Base-by-base conservation (phyloP, 371 early-diverging fungal genomes). In the Actinomortierella ambigua region DNA sequence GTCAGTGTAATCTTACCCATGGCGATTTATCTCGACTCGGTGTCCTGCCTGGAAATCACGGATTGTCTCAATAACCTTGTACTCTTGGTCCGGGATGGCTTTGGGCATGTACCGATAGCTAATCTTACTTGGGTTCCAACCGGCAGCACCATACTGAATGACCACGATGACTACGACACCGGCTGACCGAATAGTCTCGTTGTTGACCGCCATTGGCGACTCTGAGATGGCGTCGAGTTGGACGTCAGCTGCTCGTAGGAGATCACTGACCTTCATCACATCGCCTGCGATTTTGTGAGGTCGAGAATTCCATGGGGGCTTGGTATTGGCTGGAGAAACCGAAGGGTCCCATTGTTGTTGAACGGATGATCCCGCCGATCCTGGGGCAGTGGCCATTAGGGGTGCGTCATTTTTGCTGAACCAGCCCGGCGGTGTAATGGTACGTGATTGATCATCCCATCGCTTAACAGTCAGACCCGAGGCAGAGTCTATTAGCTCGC, bases 111-210 rank as follows among this genome's bases (percentile, higher is more conserved):
- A 84, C 50, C 64, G 62, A 51, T 84, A 84, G 26, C 55, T 77
- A 26, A 80, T 64, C 41, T 58, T 20, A 28, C 62, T 55, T 0
- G 63, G 60, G 50, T 64, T 65, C 51, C 66, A 59, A 15, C 66
- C 60, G 18, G 62, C 65, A 49, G 79, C 77, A 4, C 59, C 60
- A 55, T 85, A 85, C 40, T 77, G 73, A 28, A 85, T 81, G 8
- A 79, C 77, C 2, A 80, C 79, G 23, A 78, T 75, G 7, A 85
- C 58, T 2, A 85, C 84, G 1, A 81, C 68, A 2, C 85, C 85
- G 0, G 79, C 56, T 15, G 66, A 69, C 27, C 85, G 61, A 23
- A 79, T 59, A 9, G 76, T 57, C 59, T 82, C 84, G 20, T 63
- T 68, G 18, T 61, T 51, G 1, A 46, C n/a, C 11, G 65, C 73